A percentile compares a stretch with the other conserved stretches of the same genome.
These are phyloP conservation scores for Gossypium lobatum DNA, from an alignment of 441 rosid species.

Conservation along the genomic window DNA sequence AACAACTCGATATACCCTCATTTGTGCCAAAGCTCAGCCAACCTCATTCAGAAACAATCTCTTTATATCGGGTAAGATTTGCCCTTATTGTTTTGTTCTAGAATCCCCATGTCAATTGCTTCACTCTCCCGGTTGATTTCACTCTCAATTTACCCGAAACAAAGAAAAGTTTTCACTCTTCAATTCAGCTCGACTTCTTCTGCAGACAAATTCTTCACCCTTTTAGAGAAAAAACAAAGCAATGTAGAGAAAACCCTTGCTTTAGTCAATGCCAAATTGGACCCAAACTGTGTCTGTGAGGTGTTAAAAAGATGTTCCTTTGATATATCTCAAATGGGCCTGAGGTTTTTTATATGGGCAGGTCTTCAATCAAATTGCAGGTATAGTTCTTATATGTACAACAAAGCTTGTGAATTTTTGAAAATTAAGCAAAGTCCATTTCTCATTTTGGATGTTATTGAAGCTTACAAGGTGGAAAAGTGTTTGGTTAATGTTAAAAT, in stretches of 20 bases:
- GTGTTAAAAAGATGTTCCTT: constrained; percentile 46
- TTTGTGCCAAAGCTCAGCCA: too few species aligned
- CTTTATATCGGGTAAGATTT: not conserved
- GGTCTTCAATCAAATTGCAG: constrained; percentile 58
- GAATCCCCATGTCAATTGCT: constrained; percentile 16
- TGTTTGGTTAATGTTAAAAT: constrained; percentile 48
- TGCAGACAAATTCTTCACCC: constrained; percentile 40
- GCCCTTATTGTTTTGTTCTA: not conserved
- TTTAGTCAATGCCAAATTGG: constrained; percentile 36
- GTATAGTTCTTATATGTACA: constrained; percentile 57
- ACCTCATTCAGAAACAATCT: too few species aligned
- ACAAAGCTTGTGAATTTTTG: constrained; percentile 56
- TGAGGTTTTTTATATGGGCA: constrained; percentile 78
- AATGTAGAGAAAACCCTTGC: constrained; percentile 40
- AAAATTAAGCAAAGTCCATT: constrained; percentile 45
- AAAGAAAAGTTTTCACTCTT: constrained; percentile 20
- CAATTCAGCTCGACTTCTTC: constrained; percentile 30
- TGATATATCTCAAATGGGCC: constrained; percentile 39
- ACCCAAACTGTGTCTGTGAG: constrained; percentile 44
- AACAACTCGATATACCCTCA: not conserved
- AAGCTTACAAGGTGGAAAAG: constrained; percentile 39
- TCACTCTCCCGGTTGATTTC: constrained; percentile 24
- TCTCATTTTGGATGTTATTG: constrained; percentile 45
- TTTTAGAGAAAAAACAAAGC: constrained; percentile 30
- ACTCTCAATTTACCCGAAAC: constrained; percentile 16